Conservation (phyloP, 805 yeast species). For the Groenewaldozyma tartarivorans region DNA sequence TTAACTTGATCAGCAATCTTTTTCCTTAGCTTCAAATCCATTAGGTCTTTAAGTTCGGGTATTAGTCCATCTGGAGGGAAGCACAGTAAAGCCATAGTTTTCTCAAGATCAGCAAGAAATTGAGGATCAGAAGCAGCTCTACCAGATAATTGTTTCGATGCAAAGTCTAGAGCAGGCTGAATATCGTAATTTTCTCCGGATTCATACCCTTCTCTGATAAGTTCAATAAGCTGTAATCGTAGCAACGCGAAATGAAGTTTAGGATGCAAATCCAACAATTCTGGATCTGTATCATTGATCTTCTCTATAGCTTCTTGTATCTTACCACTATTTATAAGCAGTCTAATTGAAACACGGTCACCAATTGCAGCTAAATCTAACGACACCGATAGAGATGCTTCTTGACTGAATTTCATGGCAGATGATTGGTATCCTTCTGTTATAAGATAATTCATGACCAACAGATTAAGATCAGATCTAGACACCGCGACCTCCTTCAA, state of each 20-base stretch:
- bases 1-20: conserved; percentile 67
- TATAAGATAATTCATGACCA: conserved; percentile 65
- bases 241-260: conserved; percentile 63
- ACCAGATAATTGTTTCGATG: conserved; percentile 38
- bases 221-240: conserved; percentile 67
- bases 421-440: conserved; percentile 71
- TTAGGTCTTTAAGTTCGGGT: conserved; percentile 41
- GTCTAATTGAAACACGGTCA: conserved; percentile 44
- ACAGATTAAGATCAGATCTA: conserved; percentile 31
- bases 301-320: conserved; percentile 49
- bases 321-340: conserved; percentile 47
- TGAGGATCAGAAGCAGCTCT: conserved; percentile 44
- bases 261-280: conserved; percentile 52
- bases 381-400: conserved; percentile 27
- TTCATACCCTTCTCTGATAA: conserved; percentile 50
- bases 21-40: conserved; percentile 50
- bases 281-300: conserved; percentile 53
- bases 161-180: conserved; percentile 24
- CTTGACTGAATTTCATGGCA: conserved; percentile 51
- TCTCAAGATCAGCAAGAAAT: conserved; percentile 64
- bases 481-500: conserved; percentile 18
- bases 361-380: conserved; percentile 43
- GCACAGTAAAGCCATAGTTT: conserved; percentile 71
- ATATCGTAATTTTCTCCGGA: conserved; percentile 18
- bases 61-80: conserved; percentile 31